Percentiles rank a stretch among this genome's conserved stretches.
These are phyloP conservation scores for Backusella morwellensis DNA, from an alignment of 192 early-diverging fungal genomes.

Conservation along the genomic window DNA sequence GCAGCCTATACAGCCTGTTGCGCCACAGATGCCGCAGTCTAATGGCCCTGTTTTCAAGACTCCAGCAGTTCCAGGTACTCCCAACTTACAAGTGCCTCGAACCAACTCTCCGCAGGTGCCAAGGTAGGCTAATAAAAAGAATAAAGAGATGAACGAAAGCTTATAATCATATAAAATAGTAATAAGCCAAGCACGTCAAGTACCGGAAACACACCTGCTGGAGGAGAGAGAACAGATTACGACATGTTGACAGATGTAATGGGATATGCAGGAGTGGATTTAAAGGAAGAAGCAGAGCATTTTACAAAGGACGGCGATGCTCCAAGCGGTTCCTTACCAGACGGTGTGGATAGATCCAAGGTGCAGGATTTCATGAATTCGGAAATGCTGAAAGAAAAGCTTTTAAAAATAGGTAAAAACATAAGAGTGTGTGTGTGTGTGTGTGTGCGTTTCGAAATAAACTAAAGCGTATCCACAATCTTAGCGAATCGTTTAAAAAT, in stretches of 20 bases:
- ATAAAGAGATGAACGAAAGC: neutral
- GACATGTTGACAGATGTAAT: conserved; percentile 74
- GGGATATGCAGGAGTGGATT: conserved; percentile 75
- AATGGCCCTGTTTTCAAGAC: conserved; percentile 8
- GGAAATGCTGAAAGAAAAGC: conserved; percentile 29
- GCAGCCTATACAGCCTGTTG: neutral
- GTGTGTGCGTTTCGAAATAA: neutral
- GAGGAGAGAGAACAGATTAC: conserved; percentile 41
- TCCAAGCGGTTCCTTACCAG: conserved; percentile 3
- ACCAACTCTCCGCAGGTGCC: neutral
- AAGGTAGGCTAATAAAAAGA: neutral
- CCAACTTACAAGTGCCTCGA: conserved; percentile 31
- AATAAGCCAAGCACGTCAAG: conserved; percentile 18
- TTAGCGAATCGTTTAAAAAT: conserved; percentile 36
- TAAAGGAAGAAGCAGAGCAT: conserved; percentile 48
- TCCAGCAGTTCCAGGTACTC: conserved; percentile 26
- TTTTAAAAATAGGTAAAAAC: conserved; percentile 43
- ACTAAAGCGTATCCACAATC: neutral
- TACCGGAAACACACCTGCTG: conserved; percentile 12
- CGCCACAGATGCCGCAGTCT: neutral
- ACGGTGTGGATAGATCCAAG: conserved; percentile 38
- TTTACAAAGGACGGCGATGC: conserved; percentile 35
- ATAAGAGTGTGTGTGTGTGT: neutral
- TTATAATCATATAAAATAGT: neutral
- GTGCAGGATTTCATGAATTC: conserved; percentile 51